Percentiles rank a stretch among this genome's conserved stretches.
Conservation (phyloP, 2,329 filamentous ascomycete species). For the Colletotrichum graminicola region DNA sequence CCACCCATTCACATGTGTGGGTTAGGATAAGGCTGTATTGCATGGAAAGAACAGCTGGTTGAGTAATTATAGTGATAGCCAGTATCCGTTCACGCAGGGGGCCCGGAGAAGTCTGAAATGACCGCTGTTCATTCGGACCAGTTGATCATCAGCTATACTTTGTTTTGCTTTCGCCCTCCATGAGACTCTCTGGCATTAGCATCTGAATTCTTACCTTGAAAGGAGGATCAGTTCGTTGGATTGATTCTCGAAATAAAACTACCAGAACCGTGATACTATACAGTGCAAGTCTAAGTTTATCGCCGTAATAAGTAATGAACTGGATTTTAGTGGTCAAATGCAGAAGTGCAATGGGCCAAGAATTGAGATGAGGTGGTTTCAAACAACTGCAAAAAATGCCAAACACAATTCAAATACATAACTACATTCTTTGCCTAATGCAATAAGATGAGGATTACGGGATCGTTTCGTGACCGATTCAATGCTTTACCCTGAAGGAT, state of each 20-base stretch:
- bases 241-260: neutral
- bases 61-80: neutral
- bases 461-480: neutral
- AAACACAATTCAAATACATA: neutral
- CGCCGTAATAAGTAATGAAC: too few relatives aligned
- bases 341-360: neutral
- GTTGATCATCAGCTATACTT: too few relatives aligned
- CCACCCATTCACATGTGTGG: neutral
- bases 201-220: neutral
- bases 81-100: neutral
- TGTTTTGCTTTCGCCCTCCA: neutral
- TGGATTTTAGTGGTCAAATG: neutral
- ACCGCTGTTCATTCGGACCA: neutral
- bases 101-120: neutral
- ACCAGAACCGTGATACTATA: neutral
- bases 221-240: neutral
- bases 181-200: neutral
- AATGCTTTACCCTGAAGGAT: constrained; percentile 36
- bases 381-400: neutral
- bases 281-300: neutral
- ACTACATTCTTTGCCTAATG: neutral
- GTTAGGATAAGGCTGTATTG: neutral
- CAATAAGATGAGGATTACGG: neutral
- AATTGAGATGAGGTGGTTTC: neutral
- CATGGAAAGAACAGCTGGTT: neutral